Conservation (phyloP, 257 asterid species). For the Lavandula angustifolia region DNA sequence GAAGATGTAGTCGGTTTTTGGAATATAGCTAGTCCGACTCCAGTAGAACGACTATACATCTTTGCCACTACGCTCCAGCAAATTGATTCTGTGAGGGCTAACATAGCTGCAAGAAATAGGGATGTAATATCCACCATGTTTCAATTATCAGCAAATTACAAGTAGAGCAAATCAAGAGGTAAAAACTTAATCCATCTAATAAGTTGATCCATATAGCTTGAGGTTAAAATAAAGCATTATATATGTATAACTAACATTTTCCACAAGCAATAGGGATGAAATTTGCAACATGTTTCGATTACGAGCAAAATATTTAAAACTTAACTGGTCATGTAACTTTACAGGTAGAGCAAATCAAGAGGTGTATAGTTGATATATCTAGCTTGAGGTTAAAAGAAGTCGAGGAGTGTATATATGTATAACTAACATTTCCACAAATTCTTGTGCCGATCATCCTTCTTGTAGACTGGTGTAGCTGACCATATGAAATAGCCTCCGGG, state of each 20-base stretch:
- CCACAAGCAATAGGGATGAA: conserved; percentile 40
- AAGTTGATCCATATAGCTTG: conserved; percentile 2
- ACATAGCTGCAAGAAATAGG: conserved; percentile 72
- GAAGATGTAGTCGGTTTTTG: conserved; percentile 78
- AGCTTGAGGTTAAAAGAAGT: not conserved
- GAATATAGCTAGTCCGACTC: conserved; percentile 71
- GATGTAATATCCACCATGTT: conserved; percentile 14
- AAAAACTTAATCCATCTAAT: not conserved
- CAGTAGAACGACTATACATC: conserved; percentile 41
- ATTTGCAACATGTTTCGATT: conserved; percentile 15
- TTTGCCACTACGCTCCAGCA: conserved; percentile 83
- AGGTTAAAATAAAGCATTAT: conserved; percentile 1
- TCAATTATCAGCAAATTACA: conserved; percentile 5
- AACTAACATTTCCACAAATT: conserved; percentile 78
- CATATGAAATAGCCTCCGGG: conserved; percentile 96
- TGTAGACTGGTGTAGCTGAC: conserved; percentile 98
- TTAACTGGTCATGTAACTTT: not conserved
- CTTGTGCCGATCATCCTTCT: conserved; percentile 59
- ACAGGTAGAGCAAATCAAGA: not conserved
- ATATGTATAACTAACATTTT: conserved; percentile 54
- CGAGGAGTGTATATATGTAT: conserved; percentile 1
- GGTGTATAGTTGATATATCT: conserved; percentile 1
- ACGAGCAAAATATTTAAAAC: conserved; percentile 6
- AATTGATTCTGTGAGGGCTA: conserved; percentile 67
- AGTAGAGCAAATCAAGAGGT: not conserved